phyloP scores from a whole-genome alignment of 768 basidiomycete species.

The Auriscalpium orientale region DNA sequence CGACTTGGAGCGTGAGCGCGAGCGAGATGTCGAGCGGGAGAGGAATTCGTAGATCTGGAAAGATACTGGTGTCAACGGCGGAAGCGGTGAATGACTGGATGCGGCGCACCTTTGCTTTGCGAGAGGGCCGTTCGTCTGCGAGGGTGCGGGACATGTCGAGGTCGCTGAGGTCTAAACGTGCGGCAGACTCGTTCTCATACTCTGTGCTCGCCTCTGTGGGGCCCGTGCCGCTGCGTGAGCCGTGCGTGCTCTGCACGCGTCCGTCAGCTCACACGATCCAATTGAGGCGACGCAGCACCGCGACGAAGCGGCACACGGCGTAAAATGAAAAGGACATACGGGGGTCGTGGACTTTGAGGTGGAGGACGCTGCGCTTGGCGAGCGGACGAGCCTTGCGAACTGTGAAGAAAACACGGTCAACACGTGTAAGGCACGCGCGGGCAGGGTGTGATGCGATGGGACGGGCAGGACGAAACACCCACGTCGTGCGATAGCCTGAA shows the following conservation, averaged over 20 bases:
- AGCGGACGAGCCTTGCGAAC: slow-evolving; percentile 16
- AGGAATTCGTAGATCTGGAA: slow-evolving; percentile 54
- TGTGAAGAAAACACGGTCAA: slow-evolving; percentile 17
- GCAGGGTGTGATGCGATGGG: slow-evolving; percentile 12
- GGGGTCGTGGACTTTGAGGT: slow-evolving; percentile 12
- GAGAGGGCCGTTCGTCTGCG: slow-evolving; percentile 3
- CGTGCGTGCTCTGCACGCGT: slow-evolving; percentile 17
- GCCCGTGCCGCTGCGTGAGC: slow-evolving; percentile 10
- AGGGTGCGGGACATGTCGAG: slow-evolving; percentile 10
- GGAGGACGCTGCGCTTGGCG: slow-evolving; percentile 12
- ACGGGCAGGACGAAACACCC: slow-evolving; percentile 18
- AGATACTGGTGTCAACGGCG: not conserved
- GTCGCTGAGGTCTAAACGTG: slow-evolving; percentile 1
- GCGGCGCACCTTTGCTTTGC: slow-evolving; percentile 12
- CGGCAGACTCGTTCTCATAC: slow-evolving; percentile 15
- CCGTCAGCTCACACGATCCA: not conserved
- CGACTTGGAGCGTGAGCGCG: slow-evolving; percentile 43
- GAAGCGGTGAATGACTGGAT: not conserved
- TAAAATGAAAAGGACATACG: slow-evolving; percentile 6
- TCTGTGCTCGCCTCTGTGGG: not conserved
- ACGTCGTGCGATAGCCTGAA: slow-evolving; percentile 30
- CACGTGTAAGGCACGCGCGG: slow-evolving; percentile 30
- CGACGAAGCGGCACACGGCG: not conserved
- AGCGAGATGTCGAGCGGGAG: slow-evolving; percentile 40
- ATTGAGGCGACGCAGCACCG: slow-evolving; percentile 3